Evolutionary conservation across 768 basidiomycete species (phyloP), one percentile per base, ranked within the genome.

Genomic region (Tephrocybe sp.): DNA sequence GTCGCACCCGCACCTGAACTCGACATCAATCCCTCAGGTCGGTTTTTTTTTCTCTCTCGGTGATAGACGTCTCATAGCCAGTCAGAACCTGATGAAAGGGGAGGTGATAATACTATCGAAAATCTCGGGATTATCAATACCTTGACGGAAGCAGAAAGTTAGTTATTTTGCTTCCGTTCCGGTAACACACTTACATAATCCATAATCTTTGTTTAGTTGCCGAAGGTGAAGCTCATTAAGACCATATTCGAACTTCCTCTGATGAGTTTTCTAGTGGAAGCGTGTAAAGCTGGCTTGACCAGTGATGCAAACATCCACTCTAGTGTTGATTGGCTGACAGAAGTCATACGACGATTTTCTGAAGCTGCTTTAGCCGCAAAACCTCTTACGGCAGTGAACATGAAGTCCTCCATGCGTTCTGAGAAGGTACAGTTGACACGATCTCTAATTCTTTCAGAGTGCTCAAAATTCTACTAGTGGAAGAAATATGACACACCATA

Each of bases 251-350:
- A 34, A 9, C 11, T 9, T 34, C 16, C 5, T n/a, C 32, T 34
- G 7, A 34, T n/a, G 5, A 9, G 9, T 5, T 31, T 30, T 54
- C 9, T 64, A 89, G 89, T 87, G 60, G 88, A 92, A 62, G 74
- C 77, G 51, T 80, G 80, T 67, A 87, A 82, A 69, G 62, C 69
- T 19, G 67, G 71, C 16, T 70, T 91, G 35, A 77, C 81, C 0
- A 72, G 72, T 51, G 82, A 78, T 62, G 66, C 63, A 27, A 76
- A 76, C 34, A 66, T 83, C n/a, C 68, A 74, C 22, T 72, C 69
- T 44, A 84, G 72, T 55, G 83, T 92, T n/a, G 91, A 91, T 66
- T 92, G 86, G 84, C 69, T 92, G 19, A 88, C 86, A 0, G 90
- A 93, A 65, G 82, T 80, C 22, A 73, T 86, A 39, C 81, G 78